phyloP scores from a whole-genome alignment of 108 stramenopile species.

The Pseudonitzschia multistriata region DNA sequence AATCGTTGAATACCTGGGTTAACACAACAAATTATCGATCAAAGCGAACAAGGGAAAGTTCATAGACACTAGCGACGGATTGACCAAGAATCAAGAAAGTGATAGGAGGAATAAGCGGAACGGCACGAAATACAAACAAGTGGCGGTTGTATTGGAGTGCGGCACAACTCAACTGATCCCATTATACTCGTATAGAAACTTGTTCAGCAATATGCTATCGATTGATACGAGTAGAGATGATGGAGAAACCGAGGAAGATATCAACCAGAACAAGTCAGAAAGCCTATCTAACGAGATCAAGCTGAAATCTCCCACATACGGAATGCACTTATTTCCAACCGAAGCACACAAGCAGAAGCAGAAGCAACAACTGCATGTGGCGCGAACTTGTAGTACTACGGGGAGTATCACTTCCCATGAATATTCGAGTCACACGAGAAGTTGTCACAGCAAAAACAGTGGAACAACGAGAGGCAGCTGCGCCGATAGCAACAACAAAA shows the following conservation, averaged over 20 bases:
- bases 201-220: neutral
- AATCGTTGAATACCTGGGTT: too few species aligned
- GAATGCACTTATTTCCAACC: slow-evolving; percentile 1
- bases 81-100: too few species aligned
- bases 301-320: neutral
- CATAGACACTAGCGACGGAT: too few species aligned
- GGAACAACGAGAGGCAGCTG: neutral
- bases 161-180: neutral
- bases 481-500: slow-evolving; percentile 3
- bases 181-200: neutral
- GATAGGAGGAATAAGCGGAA: too few species aligned
- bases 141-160: neutral
- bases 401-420: neutral
- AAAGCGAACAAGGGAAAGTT: too few species aligned
- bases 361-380: neutral
- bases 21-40: too few species aligned
- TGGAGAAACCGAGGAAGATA: neutral
- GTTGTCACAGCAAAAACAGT: slow-evolving; percentile 6
- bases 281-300: neutral
- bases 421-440: neutral
- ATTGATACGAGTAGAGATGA: slow-evolving; percentile 10
- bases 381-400: neutral
- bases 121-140: neutral
- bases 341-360: neutral
- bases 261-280: neutral